Base-by-base conservation (phyloP, 352 stramenopile genomes). In the Pythium rhizo-oryzae region DNA sequence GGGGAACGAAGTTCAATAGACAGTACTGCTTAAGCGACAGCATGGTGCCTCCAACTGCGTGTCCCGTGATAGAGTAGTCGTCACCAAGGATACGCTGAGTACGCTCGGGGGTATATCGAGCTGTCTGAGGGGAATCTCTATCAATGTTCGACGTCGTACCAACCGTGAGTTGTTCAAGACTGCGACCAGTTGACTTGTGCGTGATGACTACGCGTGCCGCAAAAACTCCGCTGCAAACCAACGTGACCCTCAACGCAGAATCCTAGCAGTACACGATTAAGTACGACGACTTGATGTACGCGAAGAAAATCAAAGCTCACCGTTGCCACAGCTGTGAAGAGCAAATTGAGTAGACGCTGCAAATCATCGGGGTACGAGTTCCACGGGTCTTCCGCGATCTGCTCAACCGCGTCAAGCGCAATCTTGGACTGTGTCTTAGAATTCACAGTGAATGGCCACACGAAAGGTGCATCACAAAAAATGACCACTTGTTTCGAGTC, bases 391-490 rank as follows among this genome's bases (percentile, higher is more conserved):
- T 25, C 3, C 23, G 44, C 50, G 59, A 67, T 41, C 28, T 70
- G 15, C 53, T 16, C 53, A 41, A 84, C 28, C 72, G 72, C 53
- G n/a, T 57, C 50, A 62, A 69, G n/a, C 18, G 23, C 35, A 58
- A 44, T 8, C 23, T 68, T 39, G 33, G 58, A 65, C n/a, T 52
- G 37, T 8, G n/a, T n/a, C n/a, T 21, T 8, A 21, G 24, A 23
- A 6, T 63, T 21, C 1, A 60, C 25, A 5, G 5, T 30, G 23
- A 65, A 74, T 8, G 68, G 71, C 76, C 78, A 86, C 8, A 81
- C 70, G 16, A 93, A 62, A n/a, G 79, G 80, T 0, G 76, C 18
- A 35, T 92, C 83, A 19, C 83, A 88, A 13, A 90, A 64, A 51
- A 93, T 67, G 0, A 89, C 53, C 23, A 76, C 51, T 66, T 66